Base-by-base conservation (phyloP, 176 grass and related monocot genomes). In the Oryza australiensis region DNA sequence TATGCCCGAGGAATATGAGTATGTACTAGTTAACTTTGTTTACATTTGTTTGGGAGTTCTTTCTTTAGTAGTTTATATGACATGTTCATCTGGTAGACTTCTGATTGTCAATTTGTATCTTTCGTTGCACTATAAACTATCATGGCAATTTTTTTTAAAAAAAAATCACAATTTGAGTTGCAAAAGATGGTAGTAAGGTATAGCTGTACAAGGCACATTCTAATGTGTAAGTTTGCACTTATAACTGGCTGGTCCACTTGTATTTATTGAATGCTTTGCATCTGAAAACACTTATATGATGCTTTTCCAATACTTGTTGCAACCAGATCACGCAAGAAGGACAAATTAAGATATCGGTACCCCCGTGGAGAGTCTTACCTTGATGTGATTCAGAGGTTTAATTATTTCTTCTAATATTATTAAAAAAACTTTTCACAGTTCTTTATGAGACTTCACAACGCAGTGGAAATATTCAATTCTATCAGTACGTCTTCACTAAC, bases 1-100 rank as follows among this genome's bases (percentile, higher is more conserved):
- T 72, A 99, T 99, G 96, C 96, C 90, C 3, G 96, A 94, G 81
- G 93, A 95, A 87, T 95, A 85, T 75, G 96, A 95, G 96, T 99
- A 93, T 40, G 96, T 87, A 46, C 34, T 73, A 65, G 3, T 48
- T 86, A 72, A 43, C 33, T 86, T 78, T 86, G 18, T 24, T 78
- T 78, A 81, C 23, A 66, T 45, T 71, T 35, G 16, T 55, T 73
- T 49, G 26, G 12, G 26, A 80, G 12, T 42, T 72, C 35, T 9
- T 13, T 57, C 60, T 75, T 55, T 13, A 22, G 63, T 53, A 41
- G 49, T 42, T 69, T 12, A 64, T 63, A 48, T 81, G 23, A 53
- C 12, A 6, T 75, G 63, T 64, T 3, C 32, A 10, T 60, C 20
- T 60, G 23, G 15, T 48, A 62, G 60, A 48, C 20, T 73, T 23